These are phyloP conservation scores for Nicotiana sylvestris DNA, from an alignment of 257 asterid genomes.

Conservation along the genomic window DNA sequence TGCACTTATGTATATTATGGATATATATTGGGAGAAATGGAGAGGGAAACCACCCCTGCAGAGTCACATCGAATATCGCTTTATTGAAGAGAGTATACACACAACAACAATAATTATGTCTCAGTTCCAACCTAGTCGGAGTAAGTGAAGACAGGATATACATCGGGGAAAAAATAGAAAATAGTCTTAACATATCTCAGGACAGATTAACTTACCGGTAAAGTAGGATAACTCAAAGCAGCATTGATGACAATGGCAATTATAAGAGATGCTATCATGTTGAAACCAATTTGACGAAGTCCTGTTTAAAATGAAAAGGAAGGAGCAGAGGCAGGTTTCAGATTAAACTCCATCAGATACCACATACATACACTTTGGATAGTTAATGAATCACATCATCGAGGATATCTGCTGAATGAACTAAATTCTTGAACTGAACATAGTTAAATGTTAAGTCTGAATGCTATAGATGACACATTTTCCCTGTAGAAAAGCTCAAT, in stretches of 20 bases:
- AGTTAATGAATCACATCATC: neutral
- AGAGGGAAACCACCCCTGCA: conserved; percentile 77
- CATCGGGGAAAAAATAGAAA: no score
- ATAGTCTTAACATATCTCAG: no score
- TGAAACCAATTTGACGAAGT: conserved; percentile 69
- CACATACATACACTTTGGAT: neutral
- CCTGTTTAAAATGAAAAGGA: conserved; percentile 27
- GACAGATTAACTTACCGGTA: conserved; percentile 52
- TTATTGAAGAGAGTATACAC: neutral
- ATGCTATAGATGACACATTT: neutral
- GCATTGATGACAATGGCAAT: conserved; percentile 48
- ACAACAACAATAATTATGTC: neutral
- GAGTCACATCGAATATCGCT: neutral
- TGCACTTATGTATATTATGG: conserved; percentile 62
- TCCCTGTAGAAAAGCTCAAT: neutral
- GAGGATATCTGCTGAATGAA: neutral
- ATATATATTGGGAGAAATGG: conserved; percentile 73
- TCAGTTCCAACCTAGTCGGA: neutral
- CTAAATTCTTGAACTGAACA: neutral
- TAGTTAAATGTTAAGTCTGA: neutral
- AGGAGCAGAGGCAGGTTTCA: neutral
- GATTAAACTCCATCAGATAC: neutral
- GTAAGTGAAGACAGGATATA: neutral
- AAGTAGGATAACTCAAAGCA: conserved; percentile 62
- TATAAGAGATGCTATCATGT: conserved; percentile 49